Percentiles rank a stretch among this genome's conserved stretches.
phyloP scores from a whole-genome alignment of 73 alveolate species.

The Diophrys sp. region DNA sequence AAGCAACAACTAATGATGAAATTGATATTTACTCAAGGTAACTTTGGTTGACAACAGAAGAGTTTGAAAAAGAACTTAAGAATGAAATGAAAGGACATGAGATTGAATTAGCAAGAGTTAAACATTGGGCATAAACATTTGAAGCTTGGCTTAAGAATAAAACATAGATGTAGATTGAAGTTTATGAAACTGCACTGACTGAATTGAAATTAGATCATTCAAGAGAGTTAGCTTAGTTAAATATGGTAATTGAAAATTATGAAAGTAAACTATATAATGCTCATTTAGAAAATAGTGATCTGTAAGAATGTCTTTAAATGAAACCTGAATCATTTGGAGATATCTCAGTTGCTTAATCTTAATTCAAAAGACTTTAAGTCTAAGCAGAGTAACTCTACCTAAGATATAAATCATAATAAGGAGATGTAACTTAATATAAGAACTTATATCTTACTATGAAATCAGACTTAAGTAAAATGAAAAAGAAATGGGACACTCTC shows the following conservation, averaged over 20 bases:
- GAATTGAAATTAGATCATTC: not conserved
- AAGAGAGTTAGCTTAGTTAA: not conserved
- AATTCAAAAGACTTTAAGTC: not conserved
- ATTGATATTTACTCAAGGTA: not conserved
- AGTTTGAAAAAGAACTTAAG: not conserved
- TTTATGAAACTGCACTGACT: not conserved
- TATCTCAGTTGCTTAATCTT: too few species aligned
- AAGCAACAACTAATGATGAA: not conserved
- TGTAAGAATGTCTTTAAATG: not conserved
- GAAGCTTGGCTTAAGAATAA: not conserved
- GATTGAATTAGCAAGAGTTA: not conserved
- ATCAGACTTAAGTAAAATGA: not conserved
- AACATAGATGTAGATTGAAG: not conserved
- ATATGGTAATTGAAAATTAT: not conserved
- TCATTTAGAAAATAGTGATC: not conserved
- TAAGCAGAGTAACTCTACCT: not conserved
- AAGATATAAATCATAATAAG: not conserved
- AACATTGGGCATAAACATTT: too few species aligned
- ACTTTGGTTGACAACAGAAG: not conserved
- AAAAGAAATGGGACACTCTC: not conserved
- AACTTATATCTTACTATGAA: not conserved
- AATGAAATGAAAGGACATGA: not conserved
- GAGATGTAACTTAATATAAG: not conserved
- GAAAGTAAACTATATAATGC: not conserved
- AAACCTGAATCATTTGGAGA: not conserved